These are phyloP conservation scores for Sporothrix inflata DNA, from an alignment of 2,329 filamentous ascomycete species.

Conservation along the genomic window DNA sequence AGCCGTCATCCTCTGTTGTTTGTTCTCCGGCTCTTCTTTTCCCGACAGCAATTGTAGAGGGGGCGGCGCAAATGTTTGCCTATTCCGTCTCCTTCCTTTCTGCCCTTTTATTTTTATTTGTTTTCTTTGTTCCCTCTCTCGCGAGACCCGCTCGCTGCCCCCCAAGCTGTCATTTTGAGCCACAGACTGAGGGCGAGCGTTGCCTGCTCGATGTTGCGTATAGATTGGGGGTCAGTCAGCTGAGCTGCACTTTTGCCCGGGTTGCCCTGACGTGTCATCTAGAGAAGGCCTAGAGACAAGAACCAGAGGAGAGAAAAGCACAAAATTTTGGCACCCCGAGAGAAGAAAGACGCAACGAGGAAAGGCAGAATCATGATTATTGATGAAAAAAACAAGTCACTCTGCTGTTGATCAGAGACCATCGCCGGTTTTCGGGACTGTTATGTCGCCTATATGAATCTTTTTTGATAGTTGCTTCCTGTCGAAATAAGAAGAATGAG, in stretches of 20 bases:
- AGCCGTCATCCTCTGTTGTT: not conserved
- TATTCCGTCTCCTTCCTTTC: not conserved
- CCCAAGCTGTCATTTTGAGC: not conserved
- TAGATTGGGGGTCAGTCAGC: conserved; percentile 8
- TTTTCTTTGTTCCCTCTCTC: conserved; percentile 17
- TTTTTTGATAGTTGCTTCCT: not conserved
- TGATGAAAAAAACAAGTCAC: not conserved
- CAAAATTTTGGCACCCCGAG: not conserved
- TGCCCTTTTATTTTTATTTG: not conserved
- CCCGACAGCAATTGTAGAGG: not conserved
- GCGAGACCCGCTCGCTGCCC: not conserved
- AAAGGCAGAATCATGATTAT: not conserved
- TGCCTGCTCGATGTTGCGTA: not conserved
- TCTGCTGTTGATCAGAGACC: not conserved
- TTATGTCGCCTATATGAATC: not conserved
- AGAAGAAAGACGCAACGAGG: not conserved
- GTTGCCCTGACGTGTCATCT: not conserved
- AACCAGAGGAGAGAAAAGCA: not conserved
- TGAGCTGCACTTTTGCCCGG: not conserved
- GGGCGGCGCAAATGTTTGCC: not conserved
- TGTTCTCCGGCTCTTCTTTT: not conserved
- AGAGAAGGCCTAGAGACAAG: not conserved
- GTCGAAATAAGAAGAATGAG: not conserved
- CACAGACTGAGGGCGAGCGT: not conserved
- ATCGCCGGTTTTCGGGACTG: not conserved